A percentile compares a stretch with the other conserved stretches of the same genome.
phyloP scores from a whole-genome alignment of 179 eudicot genomes.

The Silene coronaria region DNA sequence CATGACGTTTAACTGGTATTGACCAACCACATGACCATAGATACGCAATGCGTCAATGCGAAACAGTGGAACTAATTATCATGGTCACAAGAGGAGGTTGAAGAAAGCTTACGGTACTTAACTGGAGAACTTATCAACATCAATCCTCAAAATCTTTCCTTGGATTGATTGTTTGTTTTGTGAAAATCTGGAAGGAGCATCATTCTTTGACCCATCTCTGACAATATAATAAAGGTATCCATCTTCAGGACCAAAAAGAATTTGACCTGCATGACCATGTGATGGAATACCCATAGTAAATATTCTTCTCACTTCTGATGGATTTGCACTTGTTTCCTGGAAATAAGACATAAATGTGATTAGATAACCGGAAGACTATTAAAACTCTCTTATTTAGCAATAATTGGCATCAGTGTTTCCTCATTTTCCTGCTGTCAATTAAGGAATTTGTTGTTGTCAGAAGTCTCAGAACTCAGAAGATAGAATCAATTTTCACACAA shows the following conservation, averaged over 20 bases:
- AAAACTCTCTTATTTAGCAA: neutral
- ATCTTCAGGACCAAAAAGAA: conserved; percentile 26
- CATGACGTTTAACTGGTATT: neutral
- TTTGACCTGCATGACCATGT: conserved; percentile 25
- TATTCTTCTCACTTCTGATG: conserved; percentile 28
- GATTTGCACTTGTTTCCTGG: conserved; percentile 18
- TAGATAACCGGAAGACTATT: neutral
- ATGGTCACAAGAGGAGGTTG: neutral
- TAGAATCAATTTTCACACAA: neutral
- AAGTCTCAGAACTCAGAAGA: no score
- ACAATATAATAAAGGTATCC: conserved; percentile 15
- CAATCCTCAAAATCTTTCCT: conserved; percentile 24
- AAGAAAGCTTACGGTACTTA: conserved; percentile 8
- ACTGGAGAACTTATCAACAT: conserved; percentile 22
- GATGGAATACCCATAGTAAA: conserved; percentile 25
- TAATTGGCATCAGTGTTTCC: neutral
- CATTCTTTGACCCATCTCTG: neutral
- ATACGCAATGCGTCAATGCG: neutral
- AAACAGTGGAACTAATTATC: neutral
- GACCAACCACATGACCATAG: neutral
- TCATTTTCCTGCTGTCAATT: neutral
- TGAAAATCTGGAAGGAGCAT: conserved; percentile 6
- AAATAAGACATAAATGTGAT: neutral
- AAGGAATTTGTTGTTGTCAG: neutral
- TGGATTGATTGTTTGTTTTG: conserved; percentile 23